Evolutionary conservation across 345 rosid species (phyloP), one percentile per base, ranked within the genome.

Genomic region (Streptanthus diversifolius): DNA sequence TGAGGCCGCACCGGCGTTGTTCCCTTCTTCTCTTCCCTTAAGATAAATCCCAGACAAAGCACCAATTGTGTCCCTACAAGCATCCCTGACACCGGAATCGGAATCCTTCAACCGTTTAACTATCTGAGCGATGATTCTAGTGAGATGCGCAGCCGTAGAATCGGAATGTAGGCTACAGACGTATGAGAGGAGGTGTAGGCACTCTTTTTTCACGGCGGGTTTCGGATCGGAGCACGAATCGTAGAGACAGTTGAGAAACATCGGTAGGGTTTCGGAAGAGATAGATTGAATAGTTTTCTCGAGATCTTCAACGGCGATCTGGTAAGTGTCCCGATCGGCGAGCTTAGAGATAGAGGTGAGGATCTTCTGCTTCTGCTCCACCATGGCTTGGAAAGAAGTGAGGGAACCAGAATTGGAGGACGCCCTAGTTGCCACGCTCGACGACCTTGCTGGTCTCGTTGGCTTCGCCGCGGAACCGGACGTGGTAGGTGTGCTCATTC

Each of bases 301-400:
- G 71, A 95, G 98, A 80, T 95, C 98, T 69, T 93, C 89, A 27
- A 88, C 81, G 4, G 99, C 99, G 80, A 95, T 90, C 78, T 92
- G 97, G 80, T 95, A 74, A 33, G 99, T 95, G 59, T 95, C 98
- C 8, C 98, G 92, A 83, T 92, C 99, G 41, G 96, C 85, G 7
- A 95, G 92, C 78, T 95, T 95, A 27, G 96, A 84, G 59, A 92
- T 85, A 22, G 89, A 90, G n/a, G 95, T 89, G 32, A 95, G 79
- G 79, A 92, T 87, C 79, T 82, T 79, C 58, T 95, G 99, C 83
- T 95, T 95, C 36, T 83, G 84, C 71, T 95, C 99, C 18, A 95
- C 95, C 98, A 90, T 95, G 48, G 98, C 98, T 54, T 86, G 83
- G 77, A 92, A 97, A 11, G 96, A 80, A 36, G 97, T 80, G 60